A percentile compares a stretch with the other conserved stretches of the same genome.
phyloP scores from a whole-genome alignment of 352 stramenopile species.

The Aphanomyces astaci region DNA sequence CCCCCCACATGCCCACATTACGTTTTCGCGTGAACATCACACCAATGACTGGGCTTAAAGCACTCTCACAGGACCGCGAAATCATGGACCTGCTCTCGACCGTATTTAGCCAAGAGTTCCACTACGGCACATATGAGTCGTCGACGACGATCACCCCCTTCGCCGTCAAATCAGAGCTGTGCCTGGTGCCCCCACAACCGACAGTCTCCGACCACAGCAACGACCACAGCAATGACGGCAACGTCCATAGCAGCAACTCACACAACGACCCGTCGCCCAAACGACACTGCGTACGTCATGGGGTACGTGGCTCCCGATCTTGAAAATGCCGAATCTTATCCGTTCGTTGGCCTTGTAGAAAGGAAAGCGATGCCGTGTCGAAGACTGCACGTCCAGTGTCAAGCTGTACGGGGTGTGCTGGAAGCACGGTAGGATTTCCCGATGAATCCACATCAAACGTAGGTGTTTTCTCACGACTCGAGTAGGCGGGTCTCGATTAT shows the following conservation, averaged over 20 bases:
- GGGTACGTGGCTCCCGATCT: not conserved
- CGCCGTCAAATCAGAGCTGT: too few species aligned
- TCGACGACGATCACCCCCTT: not conserved
- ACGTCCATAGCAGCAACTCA: too few species aligned
- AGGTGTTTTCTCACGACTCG: constrained; percentile 21
- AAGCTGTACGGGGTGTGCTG: not conserved
- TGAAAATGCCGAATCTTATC: too few species aligned
- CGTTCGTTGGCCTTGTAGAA: not conserved
- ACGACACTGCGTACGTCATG: not conserved
- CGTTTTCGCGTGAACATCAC: too few species aligned
- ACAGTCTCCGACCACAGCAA: too few species aligned
- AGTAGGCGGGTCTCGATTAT: constrained; percentile 61
- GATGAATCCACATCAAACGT: not conserved
- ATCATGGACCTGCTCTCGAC: not conserved
- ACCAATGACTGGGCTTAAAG: too few species aligned
- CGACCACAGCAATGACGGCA: too few species aligned
- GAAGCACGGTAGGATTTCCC: constrained; percentile 1
- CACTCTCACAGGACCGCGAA: not conserved
- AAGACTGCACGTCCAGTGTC: not conserved
- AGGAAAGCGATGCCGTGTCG: not conserved
- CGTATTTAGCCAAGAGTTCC: not conserved
- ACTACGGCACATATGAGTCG: not conserved
- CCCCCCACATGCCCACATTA: too few species aligned
- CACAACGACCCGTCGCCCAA: too few species aligned
- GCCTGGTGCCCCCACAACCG: too few species aligned